Percentiles rank a stretch among this genome's conserved stretches.
These are phyloP conservation scores for Cercospora brassicicola DNA, from an alignment of 2,329 filamentous ascomycete species.

Conservation along the genomic window DNA sequence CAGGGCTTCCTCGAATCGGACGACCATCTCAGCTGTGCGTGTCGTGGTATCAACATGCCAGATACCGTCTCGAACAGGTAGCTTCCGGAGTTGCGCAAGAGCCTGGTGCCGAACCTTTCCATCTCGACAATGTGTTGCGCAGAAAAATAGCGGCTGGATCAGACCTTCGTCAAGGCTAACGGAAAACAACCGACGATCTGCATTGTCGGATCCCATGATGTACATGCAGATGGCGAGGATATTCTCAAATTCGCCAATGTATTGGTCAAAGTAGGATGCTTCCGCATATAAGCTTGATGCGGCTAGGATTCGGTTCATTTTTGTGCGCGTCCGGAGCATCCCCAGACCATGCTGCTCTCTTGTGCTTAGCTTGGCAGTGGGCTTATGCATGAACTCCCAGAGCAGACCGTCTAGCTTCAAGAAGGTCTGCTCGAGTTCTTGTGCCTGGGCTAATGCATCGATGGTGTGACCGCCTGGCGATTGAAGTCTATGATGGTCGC, in stretches of 20 bases:
- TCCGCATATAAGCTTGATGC: constrained; percentile 35
- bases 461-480: constrained; percentile 32
- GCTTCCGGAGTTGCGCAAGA: constrained; percentile 28
- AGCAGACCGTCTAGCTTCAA: constrained; percentile 32
- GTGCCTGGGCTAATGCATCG: constrained; percentile 32
- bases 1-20: constrained; percentile 30
- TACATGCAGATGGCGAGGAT: constrained; percentile 35
- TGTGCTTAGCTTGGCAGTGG: constrained; percentile 28
- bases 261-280: constrained; percentile 31
- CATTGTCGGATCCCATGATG: constrained; percentile 33
- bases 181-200: constrained; percentile 32
- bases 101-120: constrained; percentile 32
- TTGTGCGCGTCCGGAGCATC: constrained; percentile 34
- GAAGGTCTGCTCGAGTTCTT: constrained; percentile 32
- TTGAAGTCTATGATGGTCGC: constrained; percentile 32
- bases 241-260: constrained; percentile 34
- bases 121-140: constrained; percentile 36
- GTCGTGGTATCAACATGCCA: constrained; percentile 37
- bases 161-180: constrained; percentile 37
- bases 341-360: constrained; percentile 36
- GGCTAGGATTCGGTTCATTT: constrained; percentile 34
- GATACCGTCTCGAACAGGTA: constrained; percentile 29
- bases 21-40: constrained; percentile 27
- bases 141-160: constrained; percentile 34
- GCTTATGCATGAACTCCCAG: constrained; percentile 36